Percentiles rank a stretch among this genome's conserved stretches.
Evolutionary conservation across 2,329 filamentous ascomycete genomes (phyloP).

Genomic region (Phaeosphaeria sp.): DNA sequence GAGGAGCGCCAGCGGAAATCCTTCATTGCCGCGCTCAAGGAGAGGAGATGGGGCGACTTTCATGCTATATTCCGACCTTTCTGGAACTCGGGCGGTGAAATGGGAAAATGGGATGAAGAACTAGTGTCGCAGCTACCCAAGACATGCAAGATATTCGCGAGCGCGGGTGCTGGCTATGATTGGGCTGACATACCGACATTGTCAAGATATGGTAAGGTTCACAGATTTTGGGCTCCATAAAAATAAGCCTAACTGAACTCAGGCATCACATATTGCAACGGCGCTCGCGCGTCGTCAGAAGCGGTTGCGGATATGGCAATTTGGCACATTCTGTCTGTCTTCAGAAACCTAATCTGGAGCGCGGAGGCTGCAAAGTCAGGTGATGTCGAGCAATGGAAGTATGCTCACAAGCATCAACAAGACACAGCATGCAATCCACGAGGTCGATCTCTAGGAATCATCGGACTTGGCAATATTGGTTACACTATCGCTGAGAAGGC

Average conservation of each 20-base stretch:
- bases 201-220: slow-evolving; percentile 31
- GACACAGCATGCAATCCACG: slow-evolving; percentile 25
- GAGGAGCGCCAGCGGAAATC: slow-evolving; percentile 29
- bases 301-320: slow-evolving; percentile 72
- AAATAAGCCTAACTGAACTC: neutral
- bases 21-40: slow-evolving; percentile 41
- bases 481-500: slow-evolving; percentile 36
- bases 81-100: slow-evolving; percentile 63
- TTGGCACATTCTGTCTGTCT: slow-evolving; percentile 66
- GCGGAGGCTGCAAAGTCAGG: slow-evolving; percentile 18
- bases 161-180: slow-evolving; percentile 65
- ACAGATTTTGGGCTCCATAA: neutral
- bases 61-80: slow-evolving; percentile 59
- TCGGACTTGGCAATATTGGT: slow-evolving; percentile 48
- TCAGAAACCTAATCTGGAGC: slow-evolving; percentile 43
- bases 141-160: slow-evolving; percentile 61
- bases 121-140: slow-evolving; percentile 60
- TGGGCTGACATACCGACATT: slow-evolving; percentile 58
- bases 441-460: slow-evolving; percentile 38
- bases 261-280: slow-evolving; percentile 46
- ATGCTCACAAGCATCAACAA: slow-evolving; percentile 16
- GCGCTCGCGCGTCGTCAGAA: slow-evolving; percentile 64
- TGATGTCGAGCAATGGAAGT: slow-evolving; percentile 9
- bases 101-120: slow-evolving; percentile 65
- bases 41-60: slow-evolving; percentile 44